Evolutionary conservation across 169 alveolate genomes (phyloP), one percentile per base, ranked within the genome.

Genomic region (Plasmodium billcollinsi): DNA sequence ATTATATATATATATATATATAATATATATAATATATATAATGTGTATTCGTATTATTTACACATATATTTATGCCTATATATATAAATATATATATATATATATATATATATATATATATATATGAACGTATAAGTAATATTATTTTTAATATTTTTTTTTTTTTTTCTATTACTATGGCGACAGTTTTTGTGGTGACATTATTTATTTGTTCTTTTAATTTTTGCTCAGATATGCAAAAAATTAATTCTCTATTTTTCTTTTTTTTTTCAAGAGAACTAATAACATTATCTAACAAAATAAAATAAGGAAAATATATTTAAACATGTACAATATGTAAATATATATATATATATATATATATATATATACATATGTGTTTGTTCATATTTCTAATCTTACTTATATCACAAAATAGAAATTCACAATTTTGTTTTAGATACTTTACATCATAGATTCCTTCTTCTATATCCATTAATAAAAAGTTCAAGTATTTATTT

Each of bases 251-350:
- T 63, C 76, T 63, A 56, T 76, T 66, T 63, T 67, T 65, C 63
- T 76, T 76, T 58, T 76, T 76, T 26, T 39, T 69, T 61, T 76
- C 89, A 59, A 76, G 56, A n/a, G 89, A 76, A 45, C 65, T 76
- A 21, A 76, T 76, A 39, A 76, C 78, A 18, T 76, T 76, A 33
- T 76, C 89, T 76, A 69, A 61, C 8, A 50, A 59, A 20, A 5
- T 14, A 33, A 33, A 33, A 33, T 33, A 33, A 47, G 58, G 26
- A 26, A 14, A 33, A 47, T 14, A 54, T 54, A 54, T 15, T 14
- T 54, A 11, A 54, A 14, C 18, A 54, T 54, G 1, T 54, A 54
- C 18, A 54, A 15, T 54, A 54, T 54, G 14, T 54, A 54, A 0
- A 54, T 54, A 54, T 7, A 12, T 11, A 54, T 54, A 54, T 52